A percentile compares a stretch with the other conserved stretches of the same genome.
These are phyloP conservation scores for Aspergillus viridinutans DNA, from an alignment of 2,329 filamentous ascomycete genomes.

Conservation along the genomic window DNA sequence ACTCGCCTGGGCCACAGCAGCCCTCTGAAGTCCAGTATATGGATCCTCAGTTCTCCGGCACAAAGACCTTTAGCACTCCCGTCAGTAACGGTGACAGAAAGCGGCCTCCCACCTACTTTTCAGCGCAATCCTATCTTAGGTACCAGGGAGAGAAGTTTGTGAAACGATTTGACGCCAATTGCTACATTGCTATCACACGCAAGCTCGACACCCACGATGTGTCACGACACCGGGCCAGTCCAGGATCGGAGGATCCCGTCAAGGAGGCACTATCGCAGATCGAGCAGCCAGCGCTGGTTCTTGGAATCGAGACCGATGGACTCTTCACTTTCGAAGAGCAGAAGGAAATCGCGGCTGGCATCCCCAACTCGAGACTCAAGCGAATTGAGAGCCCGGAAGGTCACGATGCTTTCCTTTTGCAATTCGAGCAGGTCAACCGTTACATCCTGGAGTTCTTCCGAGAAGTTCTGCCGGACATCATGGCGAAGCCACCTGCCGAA, in stretches of 20 bases:
- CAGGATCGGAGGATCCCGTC: slow-evolving; percentile 48
- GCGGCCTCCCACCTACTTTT: slow-evolving; percentile 80
- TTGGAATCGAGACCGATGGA: slow-evolving; percentile 93
- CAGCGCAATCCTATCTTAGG: slow-evolving; percentile 92
- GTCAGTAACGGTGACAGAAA: slow-evolving; percentile 26
- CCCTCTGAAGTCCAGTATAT: slow-evolving; percentile 38
- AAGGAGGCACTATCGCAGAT: slow-evolving; percentile 74
- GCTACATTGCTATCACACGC: slow-evolving; percentile 97
- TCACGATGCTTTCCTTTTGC: slow-evolving; percentile 91
- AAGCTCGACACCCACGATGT: slow-evolving; percentile 98
- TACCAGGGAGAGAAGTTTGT: slow-evolving; percentile 98
- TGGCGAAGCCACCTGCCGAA: slow-evolving; percentile 58
- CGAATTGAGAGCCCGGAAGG: slow-evolving; percentile 92
- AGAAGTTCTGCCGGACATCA: slow-evolving; percentile 81
- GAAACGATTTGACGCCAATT: slow-evolving; percentile 94
- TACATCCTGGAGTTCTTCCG: slow-evolving; percentile 81
- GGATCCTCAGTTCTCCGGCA: slow-evolving; percentile 69
- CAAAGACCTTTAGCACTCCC: slow-evolving; percentile 49
- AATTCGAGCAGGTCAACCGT: slow-evolving; percentile 94
- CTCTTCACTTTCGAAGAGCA: slow-evolving; percentile 97
- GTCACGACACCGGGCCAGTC: slow-evolving; percentile 63
- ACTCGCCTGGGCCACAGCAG: slow-evolving; percentile 23
- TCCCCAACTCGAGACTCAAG: slow-evolving; percentile 71
- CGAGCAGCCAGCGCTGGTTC: slow-evolving; percentile 80
- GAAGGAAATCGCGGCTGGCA: slow-evolving; percentile 78